Evolutionary conservation across 2,329 filamentous ascomycete species (phyloP).

Genomic region (Dothistroma septosporum): DNA sequence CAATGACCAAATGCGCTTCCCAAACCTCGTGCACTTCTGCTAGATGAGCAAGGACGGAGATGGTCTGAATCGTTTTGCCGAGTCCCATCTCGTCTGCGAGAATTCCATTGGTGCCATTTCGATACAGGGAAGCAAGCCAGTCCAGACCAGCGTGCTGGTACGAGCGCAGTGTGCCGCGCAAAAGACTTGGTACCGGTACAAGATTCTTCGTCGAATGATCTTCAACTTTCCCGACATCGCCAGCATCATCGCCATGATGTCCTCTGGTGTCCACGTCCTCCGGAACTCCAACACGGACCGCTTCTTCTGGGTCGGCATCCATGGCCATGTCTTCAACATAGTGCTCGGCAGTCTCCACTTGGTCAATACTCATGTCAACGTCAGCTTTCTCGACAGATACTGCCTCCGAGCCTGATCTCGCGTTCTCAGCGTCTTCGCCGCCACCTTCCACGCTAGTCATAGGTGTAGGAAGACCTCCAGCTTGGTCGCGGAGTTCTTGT

Average conservation of each 20-base stretch:
- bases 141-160: slow-evolving; percentile 97
- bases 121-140: slow-evolving; percentile 91
- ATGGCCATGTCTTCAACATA: slow-evolving; percentile 25
- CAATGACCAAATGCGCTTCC: slow-evolving; percentile 93
- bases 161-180: slow-evolving; percentile 85
- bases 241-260: slow-evolving; percentile 24
- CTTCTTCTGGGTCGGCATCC: slow-evolving; percentile 29
- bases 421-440: slow-evolving; percentile 20
- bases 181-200: slow-evolving; percentile 59
- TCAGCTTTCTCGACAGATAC: slow-evolving; percentile 10
- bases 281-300: not conserved
- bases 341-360: not conserved
- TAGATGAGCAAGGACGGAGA: slow-evolving; percentile 85
- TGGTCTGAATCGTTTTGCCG: slow-evolving; percentile 97
- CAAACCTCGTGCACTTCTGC: slow-evolving; percentile 86
- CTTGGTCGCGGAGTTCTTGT: slow-evolving; percentile 25
- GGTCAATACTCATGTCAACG: not conserved
- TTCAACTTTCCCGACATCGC: slow-evolving; percentile 29
- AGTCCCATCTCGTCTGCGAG: slow-evolving; percentile 97
- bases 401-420: slow-evolving; percentile 20
- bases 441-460: slow-evolving; percentile 32
- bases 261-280: not conserved
- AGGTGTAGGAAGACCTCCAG: slow-evolving; percentile 32
- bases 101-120: slow-evolving; percentile 90
- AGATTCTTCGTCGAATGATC: slow-evolving; percentile 19